Evolutionary conservation across 2,329 filamentous ascomycete genomes (phyloP).

Genomic region (Alternaria conjuncta): DNA sequence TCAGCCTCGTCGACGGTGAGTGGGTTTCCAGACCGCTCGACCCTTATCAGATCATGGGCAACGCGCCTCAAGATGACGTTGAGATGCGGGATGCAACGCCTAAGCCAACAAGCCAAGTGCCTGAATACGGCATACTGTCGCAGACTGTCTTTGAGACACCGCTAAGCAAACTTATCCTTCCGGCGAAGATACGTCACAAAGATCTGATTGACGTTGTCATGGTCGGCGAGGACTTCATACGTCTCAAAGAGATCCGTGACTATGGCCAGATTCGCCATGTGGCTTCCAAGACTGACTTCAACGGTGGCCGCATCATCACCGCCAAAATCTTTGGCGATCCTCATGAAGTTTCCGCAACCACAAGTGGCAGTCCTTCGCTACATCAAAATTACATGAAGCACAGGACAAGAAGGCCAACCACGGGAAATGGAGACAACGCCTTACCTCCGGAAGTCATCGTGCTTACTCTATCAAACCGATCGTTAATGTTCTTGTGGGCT

Average conservation of each 20-base stretch:
- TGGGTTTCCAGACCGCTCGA: constrained; percentile 47
- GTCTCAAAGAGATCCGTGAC: constrained; percentile 75
- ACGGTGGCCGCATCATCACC: constrained; percentile 73
- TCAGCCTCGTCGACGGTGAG: constrained; percentile 39
- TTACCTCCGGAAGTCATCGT: constrained; percentile 80
- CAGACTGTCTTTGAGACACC: constrained; percentile 80
- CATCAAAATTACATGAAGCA: constrained; percentile 20
- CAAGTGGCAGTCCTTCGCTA: constrained; percentile 26
- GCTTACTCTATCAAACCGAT: constrained; percentile 74
- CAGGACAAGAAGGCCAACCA: constrained; percentile 19
- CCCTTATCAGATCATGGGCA: constrained; percentile 52
- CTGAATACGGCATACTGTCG: constrained; percentile 75
- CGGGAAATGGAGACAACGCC: constrained; percentile 26
- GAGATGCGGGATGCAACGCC: constrained; percentile 32
- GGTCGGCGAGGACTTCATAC: constrained; percentile 80
- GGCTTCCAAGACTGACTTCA: constrained; percentile 80
- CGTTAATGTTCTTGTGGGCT: constrained; percentile 79
- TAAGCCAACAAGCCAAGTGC: constrained; percentile 49
- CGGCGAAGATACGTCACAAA: constrained; percentile 75
- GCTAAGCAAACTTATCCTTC: constrained; percentile 75
- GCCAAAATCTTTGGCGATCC: constrained; percentile 73
- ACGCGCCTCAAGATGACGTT: constrained; percentile 34
- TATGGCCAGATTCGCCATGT: constrained; percentile 77
- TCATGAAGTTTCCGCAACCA: constrained; percentile 25
- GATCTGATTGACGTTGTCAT: constrained; percentile 83